Evolutionary conservation across 129 eudicot genomes (phyloP), one percentile per base, ranked within the genome.

Genomic region (Flaveria bidentis): DNA sequence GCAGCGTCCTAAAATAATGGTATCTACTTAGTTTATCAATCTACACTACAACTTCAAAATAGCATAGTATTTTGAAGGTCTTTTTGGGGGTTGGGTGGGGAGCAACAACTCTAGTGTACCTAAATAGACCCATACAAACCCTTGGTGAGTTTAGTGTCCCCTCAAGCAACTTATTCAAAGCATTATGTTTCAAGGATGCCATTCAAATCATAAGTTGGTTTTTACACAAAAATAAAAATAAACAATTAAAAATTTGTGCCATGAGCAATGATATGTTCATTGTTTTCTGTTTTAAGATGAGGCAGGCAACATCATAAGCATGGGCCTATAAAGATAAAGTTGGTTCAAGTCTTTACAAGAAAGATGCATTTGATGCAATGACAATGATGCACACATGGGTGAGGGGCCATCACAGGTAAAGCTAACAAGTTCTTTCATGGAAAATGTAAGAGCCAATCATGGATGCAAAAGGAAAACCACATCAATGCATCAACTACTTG

Each of bases 381-480:
- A 45, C 84, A 80, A 80, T 73, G 70, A 80, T 80, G 80, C 80
- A 74, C 84, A 80, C 84, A 80, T 80, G 84, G 84, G 80, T 67
- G 84, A 80, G 84, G 84, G 84, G 18, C 84, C 84, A 74, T 42
- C 75, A 52, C 74, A 45, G 52, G 25, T 10, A 76, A 76, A 76
- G 74, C 66, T 44, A 78, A 60, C 75, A 80, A 64, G 50, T 45
- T 78, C 69, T 80, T 80, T 80, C 84, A 80, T 80, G 69, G 61
- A 75, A 80, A 69, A 41, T 68, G 60, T 49, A 79, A 79, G 84
- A 75, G 70, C 76, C 84, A 66, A 74, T 80, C 68, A 80, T 74
- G 79, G 75, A 80, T 55, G 62, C 5, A 66, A 75, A 80, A 45
- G 71, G 28, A 53, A 74, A 73, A 57, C 61, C 62, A 66, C 63